Conservation (phyloP, 2,329 filamentous ascomycete species). For the Hypoxylon sp. region DNA sequence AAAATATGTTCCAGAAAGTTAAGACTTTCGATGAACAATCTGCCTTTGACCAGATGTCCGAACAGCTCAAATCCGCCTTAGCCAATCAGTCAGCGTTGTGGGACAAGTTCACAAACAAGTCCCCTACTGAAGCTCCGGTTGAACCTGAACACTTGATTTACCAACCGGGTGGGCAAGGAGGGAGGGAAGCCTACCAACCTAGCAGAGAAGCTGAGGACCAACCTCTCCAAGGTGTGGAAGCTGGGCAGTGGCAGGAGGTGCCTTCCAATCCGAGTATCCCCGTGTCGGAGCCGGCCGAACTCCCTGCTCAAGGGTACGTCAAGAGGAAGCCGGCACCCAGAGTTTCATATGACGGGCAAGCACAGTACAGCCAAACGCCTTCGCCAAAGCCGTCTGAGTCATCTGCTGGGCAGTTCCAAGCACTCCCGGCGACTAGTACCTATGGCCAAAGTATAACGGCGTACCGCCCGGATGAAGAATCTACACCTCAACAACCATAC, state of each 20-base stretch:
- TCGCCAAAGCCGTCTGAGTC: conserved; percentile 40
- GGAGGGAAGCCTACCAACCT: conserved; percentile 9
- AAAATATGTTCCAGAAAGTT: conserved; percentile 19
- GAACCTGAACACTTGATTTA: conserved; percentile 7
- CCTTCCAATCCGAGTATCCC: not conserved
- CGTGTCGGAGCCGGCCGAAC: conserved; percentile 28
- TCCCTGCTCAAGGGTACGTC: conserved; percentile 41
- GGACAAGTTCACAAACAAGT: conserved; percentile 32
- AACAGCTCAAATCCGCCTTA: conserved; percentile 45
- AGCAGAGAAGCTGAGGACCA: conserved; percentile 7
- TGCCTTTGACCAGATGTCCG: conserved; percentile 38
- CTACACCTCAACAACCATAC: conserved; percentile 21
- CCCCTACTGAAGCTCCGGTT: conserved; percentile 3
- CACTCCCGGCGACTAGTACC: conserved; percentile 14
- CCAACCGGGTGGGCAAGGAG: conserved; percentile 7
- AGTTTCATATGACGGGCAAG: conserved; percentile 24
- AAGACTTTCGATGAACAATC: conserved; percentile 22
- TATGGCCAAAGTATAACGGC: conserved; percentile 20
- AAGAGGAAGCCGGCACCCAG: conserved; percentile 45
- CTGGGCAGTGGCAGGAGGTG: conserved; percentile 18
- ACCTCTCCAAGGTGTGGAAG: conserved; percentile 6
- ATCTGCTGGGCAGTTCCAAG: conserved; percentile 28
- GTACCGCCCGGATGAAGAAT: conserved; percentile 33
- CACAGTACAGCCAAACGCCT: conserved; percentile 38
- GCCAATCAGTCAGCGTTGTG: conserved; percentile 45